phyloP scores from a whole-genome alignment of 441 rosid genomes.

The Pelargonium citronellum region DNA sequence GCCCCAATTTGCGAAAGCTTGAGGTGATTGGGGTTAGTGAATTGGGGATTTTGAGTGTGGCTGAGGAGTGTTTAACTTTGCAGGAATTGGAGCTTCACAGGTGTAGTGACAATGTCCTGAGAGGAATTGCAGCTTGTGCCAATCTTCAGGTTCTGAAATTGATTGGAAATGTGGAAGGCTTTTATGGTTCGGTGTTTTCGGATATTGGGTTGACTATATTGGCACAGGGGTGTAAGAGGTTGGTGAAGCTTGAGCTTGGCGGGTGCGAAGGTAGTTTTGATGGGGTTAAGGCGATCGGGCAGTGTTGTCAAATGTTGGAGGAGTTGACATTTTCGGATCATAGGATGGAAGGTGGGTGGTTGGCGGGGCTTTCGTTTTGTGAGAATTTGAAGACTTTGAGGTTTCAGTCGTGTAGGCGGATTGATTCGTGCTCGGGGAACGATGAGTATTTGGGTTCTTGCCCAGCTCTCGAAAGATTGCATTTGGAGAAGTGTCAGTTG shows the following conservation, averaged over 20 bases:
- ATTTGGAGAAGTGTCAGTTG: slow-evolving; percentile 51
- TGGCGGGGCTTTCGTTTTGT: slow-evolving; percentile 53
- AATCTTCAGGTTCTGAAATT: slow-evolving; percentile 55
- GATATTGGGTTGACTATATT: slow-evolving; percentile 63
- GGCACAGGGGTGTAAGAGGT: slow-evolving; percentile 64
- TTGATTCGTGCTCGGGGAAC: slow-evolving; percentile 50
- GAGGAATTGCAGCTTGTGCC: slow-evolving; percentile 54
- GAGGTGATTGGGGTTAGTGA: slow-evolving; percentile 52
- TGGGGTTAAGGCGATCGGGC: slow-evolving; percentile 67
- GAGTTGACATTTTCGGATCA: slow-evolving; percentile 48
- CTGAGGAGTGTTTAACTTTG: slow-evolving; percentile 49
- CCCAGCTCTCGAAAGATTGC: slow-evolving; percentile 52
- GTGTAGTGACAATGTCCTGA: slow-evolving; percentile 53
- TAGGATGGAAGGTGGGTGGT: slow-evolving; percentile 68
- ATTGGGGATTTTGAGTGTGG: slow-evolving; percentile 42
- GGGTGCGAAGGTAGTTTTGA: slow-evolving; percentile 68
- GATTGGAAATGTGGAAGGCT: slow-evolving; percentile 47
- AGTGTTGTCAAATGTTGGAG: slow-evolving; percentile 59
- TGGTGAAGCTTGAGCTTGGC: slow-evolving; percentile 57
- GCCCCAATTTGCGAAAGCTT: slow-evolving; percentile 51
- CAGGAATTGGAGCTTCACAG: slow-evolving; percentile 55
- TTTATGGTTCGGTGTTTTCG: slow-evolving; percentile 44
- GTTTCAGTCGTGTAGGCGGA: slow-evolving; percentile 39
- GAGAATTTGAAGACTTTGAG: slow-evolving; percentile 53
- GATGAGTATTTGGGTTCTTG: slow-evolving; percentile 49